Evolutionary conservation across 768 basidiomycete genomes (phyloP), one percentile per base, ranked within the genome.

Genomic region (Sporobolomyces pararoseus): DNA sequence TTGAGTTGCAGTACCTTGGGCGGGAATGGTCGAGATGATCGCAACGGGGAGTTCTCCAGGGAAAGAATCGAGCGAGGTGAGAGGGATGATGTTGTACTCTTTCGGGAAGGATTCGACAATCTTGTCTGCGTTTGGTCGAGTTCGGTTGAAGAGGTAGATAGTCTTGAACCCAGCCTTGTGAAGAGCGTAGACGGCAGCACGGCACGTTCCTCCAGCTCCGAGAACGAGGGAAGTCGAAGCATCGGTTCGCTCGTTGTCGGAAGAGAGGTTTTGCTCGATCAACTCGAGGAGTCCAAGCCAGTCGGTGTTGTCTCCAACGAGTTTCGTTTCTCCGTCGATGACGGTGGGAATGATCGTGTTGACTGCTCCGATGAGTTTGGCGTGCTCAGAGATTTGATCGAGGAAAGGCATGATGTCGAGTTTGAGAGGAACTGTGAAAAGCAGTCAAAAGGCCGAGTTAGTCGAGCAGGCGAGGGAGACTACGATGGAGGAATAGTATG

Each of bases 291-390:
- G 94, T 0, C 91, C 95, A 54, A 90, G 80, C 88, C 95, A 98
- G 77, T 98, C 96, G 0, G 94, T 96, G 81, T 98, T 99, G 76
- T 98, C 93, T 3, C 96, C 96, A 51, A 85, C 83, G 23, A 98
- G 82, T n/a, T 83, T 81, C 13, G 80, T 80, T 16, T 77, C 77
- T 2, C 80, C 77, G 12, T 79, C 76, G 13, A 77, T 79, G 4
- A 78, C 76, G 31, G 27, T 47, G 3, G 88, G 87, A 23, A 92
- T 83, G 79, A 98, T 85, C 51, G 94, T 98, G 79, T 99, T 98
- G 72, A 98, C 91, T 0, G 96, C 96, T 0, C 96, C 96, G 68
- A 99, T 93, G 5, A 85, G 82, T 74, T 86, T 82, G 1, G 93
- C 96, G 27, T 91, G 87, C 0, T 86, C 85, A 0, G 93, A 89